Base-by-base conservation (phyloP, 441 rosid genomes). In the Adansonia madagascariensis region DNA sequence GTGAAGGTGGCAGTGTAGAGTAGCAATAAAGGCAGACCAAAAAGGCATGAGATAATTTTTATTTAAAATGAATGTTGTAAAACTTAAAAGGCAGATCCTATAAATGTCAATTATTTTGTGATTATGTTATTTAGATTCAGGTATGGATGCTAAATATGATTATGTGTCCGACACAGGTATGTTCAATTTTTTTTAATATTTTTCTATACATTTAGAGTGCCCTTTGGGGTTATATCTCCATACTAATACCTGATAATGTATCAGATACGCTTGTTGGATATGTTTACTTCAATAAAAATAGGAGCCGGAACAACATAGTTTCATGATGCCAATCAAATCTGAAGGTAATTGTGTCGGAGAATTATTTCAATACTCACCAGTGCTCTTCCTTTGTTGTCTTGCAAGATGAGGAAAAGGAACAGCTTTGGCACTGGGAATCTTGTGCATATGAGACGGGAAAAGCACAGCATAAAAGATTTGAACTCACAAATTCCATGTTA, bases 341-440 rank as follows among this genome's bases (percentile, higher is more conserved):
- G 43, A 69, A 69, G 74, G 24, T 27, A 70, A 70, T 14, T 27
- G 15, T 24, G 43, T 27, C 2, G 46, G 47, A 52, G 43, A 31
- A 71, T 52, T 52, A 52, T 41, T 71, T 46, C 74, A 52, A 52
- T 52, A 8, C 59, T 47, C 53, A 69, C 73, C 31, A 2, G 14
- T 69, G 24, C 61, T 71, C 74, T 52, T 52, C 74, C 15, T 52
- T 71, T 52, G 47, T 52, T 71, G 61, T 71, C 61, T 71, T 52
- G 61, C n/a, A 52, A 71, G 74, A 71, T n/a, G 47, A 52, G 74
- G 61, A 71, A 71, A 52, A 27, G 15, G 74, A 70, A 50, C 46
- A 15, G 24, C 31, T 31, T 8, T 70, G 44, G 52, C 74, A 50
- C 8, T 50, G 46, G 12, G 27, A 71, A 71, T 52, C 61, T 52